Percentiles rank a stretch among this genome's conserved stretches.
phyloP scores from a whole-genome alignment of 768 basidiomycete genomes.

The Boletus tylopilopsis region DNA sequence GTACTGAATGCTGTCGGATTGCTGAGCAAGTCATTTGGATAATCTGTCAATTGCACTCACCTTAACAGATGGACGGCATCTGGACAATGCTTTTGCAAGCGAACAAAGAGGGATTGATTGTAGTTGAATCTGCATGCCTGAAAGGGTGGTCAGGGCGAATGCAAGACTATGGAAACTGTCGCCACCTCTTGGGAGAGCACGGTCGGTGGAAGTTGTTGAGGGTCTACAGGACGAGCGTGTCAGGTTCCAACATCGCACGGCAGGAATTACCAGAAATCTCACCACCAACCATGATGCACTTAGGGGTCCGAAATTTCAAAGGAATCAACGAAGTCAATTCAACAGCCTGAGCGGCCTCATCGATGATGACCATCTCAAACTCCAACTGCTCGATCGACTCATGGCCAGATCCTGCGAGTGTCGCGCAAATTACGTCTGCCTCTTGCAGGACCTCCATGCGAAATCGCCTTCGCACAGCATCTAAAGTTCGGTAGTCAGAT shows the following conservation, averaged over 20 bases:
- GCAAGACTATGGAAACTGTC: conserved; percentile 22
- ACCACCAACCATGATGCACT: conserved; percentile 94
- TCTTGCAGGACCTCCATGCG: conserved; percentile 75
- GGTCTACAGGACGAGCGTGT: conserved; percentile 44
- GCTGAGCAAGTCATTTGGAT: neutral
- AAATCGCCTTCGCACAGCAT: conserved; percentile 72
- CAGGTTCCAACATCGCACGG: neutral
- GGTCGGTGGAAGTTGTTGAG: conserved; percentile 95
- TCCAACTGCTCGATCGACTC: conserved; percentile 78
- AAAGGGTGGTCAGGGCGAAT: conserved; percentile 6
- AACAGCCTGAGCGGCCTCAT: conserved; percentile 96
- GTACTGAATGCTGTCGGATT: conserved; percentile 80
- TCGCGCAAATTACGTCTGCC: conserved; percentile 92
- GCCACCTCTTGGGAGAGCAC: conserved; percentile 62
- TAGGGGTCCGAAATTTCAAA: conserved; percentile 77
- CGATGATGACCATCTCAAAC: conserved; percentile 95
- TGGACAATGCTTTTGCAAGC: conserved; percentile 74
- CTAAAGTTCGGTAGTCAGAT: conserved; percentile 75
- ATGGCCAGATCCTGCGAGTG: conserved; percentile 90
- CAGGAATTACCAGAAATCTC: conserved; percentile 3
- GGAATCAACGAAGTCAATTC: conserved; percentile 95
- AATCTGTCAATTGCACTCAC: conserved; percentile 37
- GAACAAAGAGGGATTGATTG: conserved; percentile 90
- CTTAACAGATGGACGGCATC: conserved; percentile 90
- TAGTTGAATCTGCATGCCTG: conserved; percentile 73